phyloP scores from a whole-genome alignment of 169 alveolate species.

The Plasmodium ovale region DNA sequence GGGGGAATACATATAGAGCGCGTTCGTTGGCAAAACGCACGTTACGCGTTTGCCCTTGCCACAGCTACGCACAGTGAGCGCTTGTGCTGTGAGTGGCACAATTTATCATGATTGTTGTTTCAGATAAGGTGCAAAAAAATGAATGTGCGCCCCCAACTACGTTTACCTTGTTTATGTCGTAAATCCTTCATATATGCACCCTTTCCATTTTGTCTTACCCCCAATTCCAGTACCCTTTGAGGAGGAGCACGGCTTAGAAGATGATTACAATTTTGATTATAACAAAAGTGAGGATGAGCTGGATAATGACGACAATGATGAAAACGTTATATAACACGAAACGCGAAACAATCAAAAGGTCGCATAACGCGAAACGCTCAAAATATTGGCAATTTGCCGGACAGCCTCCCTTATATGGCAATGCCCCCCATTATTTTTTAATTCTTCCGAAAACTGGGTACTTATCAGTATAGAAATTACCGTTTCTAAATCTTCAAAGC shows the following conservation, averaged over 20 bases:
- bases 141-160: no score
- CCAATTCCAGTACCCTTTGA: slow-evolving; percentile 24
- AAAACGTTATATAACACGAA: slow-evolving; percentile 70
- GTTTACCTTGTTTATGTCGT: no score
- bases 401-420: slow-evolving; percentile 37
- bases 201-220: no score
- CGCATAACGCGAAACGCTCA: slow-evolving; percentile 39
- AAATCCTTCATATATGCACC: no score
- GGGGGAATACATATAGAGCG: neutral
- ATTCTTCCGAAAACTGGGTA: slow-evolving; percentile 49
- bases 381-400: slow-evolving; percentile 9
- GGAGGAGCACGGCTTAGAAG: slow-evolving; percentile 54
- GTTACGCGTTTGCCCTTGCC: no score
- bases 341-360: slow-evolving; percentile 56
- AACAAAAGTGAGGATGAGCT: slow-evolving; percentile 74
- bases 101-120: no score
- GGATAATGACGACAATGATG: slow-evolving; percentile 71
- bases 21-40: no score
- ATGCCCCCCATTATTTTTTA: slow-evolving; percentile 1
- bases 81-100: no score
- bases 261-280: slow-evolving; percentile 65
- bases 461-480: slow-evolving; percentile 20
- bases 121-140: no score
- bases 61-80: no score
- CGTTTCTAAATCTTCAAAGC: slow-evolving; percentile 61